Base-by-base conservation (phyloP, 2,329 filamentous ascomycete genomes). In the Dothistroma septosporum region DNA sequence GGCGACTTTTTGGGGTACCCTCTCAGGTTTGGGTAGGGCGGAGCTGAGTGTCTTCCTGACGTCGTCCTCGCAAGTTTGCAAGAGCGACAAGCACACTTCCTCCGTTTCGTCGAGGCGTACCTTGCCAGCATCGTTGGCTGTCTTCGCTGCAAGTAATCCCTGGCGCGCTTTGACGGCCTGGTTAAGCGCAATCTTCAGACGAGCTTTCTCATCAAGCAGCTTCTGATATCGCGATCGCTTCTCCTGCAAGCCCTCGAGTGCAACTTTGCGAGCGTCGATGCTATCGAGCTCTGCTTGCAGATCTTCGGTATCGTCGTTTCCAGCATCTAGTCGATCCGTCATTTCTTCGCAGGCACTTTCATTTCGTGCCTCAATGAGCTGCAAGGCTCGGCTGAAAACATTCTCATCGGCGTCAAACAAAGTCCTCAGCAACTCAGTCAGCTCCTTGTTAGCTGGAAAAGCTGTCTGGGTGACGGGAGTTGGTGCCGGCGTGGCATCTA, bases 71-170 rank as follows among this genome's bases (percentile, higher is more conserved):
- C 69, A 73, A 5, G 53, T 31, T 33, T 63, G 44, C 4, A 73
- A 63, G 14, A 68, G 46, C 19, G 44, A 48, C 16, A 70, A 47
- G 58, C 71, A 73, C 10, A 66, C 62, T 1, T 53, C 57, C 55
- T 73, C 70, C n/a, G 73, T 55, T 0, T 62, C 58, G 7, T 53
- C 55, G 22, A 73, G 55, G 49, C 64, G 63, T 5, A 61, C 60
- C 56, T 66, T 70, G 55, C 65, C 66, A 16, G 64, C 68, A 24
- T 60, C 55, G 56, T 70, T 71, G n/a, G 65, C 68, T 24, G 63
- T 66, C 35, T 57, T 67, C 2, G 70, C 71, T 3, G 61, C 63
- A n/a, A 60, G 33, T 7, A 56, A 41, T 16, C 61, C 64, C 53
- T 64, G 55, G 7, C 65, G 63, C 16, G 64, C 58, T 19, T 61